Evolutionary conservation across 75 land plant species (phyloP).

Genomic region (Pinus taeda): DNA sequence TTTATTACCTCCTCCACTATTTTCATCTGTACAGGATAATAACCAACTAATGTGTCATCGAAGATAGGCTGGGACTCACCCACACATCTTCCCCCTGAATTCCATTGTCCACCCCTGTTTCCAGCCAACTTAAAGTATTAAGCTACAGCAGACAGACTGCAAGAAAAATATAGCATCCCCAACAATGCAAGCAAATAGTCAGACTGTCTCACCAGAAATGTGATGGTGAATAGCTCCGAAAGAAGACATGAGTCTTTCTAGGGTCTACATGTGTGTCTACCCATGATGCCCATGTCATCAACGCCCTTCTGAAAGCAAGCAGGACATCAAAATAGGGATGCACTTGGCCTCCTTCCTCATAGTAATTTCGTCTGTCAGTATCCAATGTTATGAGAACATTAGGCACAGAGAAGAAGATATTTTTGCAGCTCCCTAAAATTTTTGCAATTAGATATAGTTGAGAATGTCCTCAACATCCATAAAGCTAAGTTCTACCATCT

Average conservation of each 20-base stretch:
- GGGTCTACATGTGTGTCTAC: constrained; percentile 54
- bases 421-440: background rate
- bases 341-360: constrained; percentile 56
- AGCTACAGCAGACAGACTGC: constrained; percentile 2
- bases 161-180: background rate
- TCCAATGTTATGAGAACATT: background rate
- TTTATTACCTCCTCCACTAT: constrained; percentile 46
- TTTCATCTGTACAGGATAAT: constrained; percentile 37
- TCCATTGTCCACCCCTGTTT: constrained; percentile 77
- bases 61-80: constrained; percentile 45
- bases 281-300: constrained; percentile 88
- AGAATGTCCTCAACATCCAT: background rate
- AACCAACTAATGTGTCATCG: constrained; percentile 7
- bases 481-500: background rate
- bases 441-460: background rate
- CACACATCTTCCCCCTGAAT: constrained; percentile 71
- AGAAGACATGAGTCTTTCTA: constrained; percentile 55
- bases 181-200: background rate
- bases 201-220: constrained; percentile 67
- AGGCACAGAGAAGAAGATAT: background rate
- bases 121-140: background rate
- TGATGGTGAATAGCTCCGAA: constrained; percentile 75
- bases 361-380: constrained; percentile 57
- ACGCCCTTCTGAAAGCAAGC: constrained; percentile 50
- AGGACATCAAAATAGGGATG: constrained; percentile 50